Conservation (phyloP, 2,329 filamentous ascomycete genomes). For the Ophiocordyceps australis region DNA sequence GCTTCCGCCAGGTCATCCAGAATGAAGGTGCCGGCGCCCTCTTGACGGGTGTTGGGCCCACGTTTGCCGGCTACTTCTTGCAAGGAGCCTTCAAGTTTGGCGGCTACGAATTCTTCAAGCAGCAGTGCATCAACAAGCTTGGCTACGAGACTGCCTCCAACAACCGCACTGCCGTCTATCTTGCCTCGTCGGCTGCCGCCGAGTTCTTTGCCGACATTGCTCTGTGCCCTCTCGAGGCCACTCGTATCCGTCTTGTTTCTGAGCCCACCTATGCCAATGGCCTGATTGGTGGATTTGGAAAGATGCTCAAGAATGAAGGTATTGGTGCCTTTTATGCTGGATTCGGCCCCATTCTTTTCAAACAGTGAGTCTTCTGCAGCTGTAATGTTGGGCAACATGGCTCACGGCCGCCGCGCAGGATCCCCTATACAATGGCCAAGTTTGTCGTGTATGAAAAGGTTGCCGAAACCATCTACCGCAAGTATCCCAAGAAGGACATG, state of each 20-base stretch:
- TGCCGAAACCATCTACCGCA: conserved; percentile 51
- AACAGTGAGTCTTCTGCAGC: conserved; percentile 16
- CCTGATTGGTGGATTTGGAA: conserved; percentile 60
- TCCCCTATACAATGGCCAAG: conserved; percentile 90
- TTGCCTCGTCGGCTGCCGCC: conserved; percentile 46
- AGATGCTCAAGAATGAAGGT: conserved; percentile 73
- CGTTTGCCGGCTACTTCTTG: conserved; percentile 81
- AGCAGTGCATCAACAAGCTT: conserved; percentile 66
- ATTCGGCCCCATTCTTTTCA: conserved; percentile 69
- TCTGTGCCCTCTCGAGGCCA: conserved; percentile 82
- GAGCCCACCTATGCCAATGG: conserved; percentile 73
- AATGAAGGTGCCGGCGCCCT: conserved; percentile 77
- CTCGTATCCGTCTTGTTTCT: conserved; percentile 83
- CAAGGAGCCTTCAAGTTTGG: conserved; percentile 89
- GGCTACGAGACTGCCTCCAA: conserved; percentile 61
- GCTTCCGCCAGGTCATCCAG: conserved; percentile 69
- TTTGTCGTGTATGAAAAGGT: conserved; percentile 91
- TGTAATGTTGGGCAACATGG: no score
- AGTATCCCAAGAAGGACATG: conserved; percentile 52
- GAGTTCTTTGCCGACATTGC: conserved; percentile 63
- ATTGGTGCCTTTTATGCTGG: conserved; percentile 77
- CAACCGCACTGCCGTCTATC: conserved; percentile 70
- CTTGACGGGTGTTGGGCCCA: conserved; percentile 71
- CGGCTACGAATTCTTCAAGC: conserved; percentile 94
- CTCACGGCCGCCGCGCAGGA: conserved; percentile 30